Base-by-base conservation (phyloP, 2,329 filamentous ascomycete genomes). In the Rosellinia necatrix region DNA sequence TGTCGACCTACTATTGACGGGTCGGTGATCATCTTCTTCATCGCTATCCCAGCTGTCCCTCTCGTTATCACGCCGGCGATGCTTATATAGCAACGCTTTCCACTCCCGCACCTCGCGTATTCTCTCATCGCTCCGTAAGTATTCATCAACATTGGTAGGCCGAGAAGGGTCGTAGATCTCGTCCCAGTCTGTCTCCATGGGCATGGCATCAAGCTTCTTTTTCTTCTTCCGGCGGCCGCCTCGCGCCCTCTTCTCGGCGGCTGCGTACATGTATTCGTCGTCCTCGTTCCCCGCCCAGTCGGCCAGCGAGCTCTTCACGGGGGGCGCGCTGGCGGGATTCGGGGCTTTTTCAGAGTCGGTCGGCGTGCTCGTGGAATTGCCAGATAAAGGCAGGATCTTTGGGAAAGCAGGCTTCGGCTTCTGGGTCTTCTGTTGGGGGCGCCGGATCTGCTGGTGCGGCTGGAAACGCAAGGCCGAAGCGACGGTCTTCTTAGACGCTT, bases 81-180 rank as follows among this genome's bases (percentile, higher is more conserved):
- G 89, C 12, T 85, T 84, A 71, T 94, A 92, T 12, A 96, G 78
- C 32, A 89, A 76, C 35, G 87, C 84, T 70, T 92, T 96, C 92
- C 92, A 97, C 66, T 96, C 91, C 54, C 84, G 81, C 3, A 92
- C 83, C 70, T 96, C 91, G 15, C 82, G 78, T 56, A 92, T 84
- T 69, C 90, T 88, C 74, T 96, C 92, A 56, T 96, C 91, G 67
- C 91, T 94, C 58, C 86, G 81, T 57, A 90, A 82, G 70, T 94
- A 97, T 68, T 93, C 89, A 52, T 92, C 89, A 46, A 93, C 89
- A 63, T 87, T 92, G 35, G 90, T 96, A 7, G 92, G 92, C 34
- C 89, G 79, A 9, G 88, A 79, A 1, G 91, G 90, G 67, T 96
- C 92, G 71, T 96, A 97, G 21, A 94, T 83, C 70, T 96, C 91